These are phyloP conservation scores for Bacidia rubella DNA, from an alignment of 495 filamentous ascomycete species.

Conservation along the genomic window DNA sequence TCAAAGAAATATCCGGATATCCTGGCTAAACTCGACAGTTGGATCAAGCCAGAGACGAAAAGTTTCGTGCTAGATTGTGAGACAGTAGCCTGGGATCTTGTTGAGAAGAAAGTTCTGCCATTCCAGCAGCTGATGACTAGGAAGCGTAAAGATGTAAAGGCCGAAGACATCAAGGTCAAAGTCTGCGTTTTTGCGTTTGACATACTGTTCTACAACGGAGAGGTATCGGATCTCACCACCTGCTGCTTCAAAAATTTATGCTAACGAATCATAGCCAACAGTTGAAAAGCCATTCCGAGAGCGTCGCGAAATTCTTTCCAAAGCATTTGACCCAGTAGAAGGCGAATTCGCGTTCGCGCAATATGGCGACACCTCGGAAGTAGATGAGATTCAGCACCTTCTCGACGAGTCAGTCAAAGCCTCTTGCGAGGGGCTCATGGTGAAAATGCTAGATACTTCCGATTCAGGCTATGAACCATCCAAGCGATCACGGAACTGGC, in stretches of 20 bases:
- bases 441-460: constrained; percentile 91
- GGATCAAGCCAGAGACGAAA: constrained; percentile 79
- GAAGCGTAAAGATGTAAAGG: constrained; percentile 92
- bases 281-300: constrained; percentile 80
- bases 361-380: constrained; percentile 69
- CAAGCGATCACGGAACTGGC: constrained; percentile 92
- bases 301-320: constrained; percentile 60
- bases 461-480: constrained; percentile 91
- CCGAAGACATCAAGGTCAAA: constrained; percentile 93
- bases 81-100: constrained; percentile 92
- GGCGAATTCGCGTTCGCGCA: constrained; percentile 90
- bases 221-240: constrained; percentile 33
- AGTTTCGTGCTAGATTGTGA: constrained; percentile 97
- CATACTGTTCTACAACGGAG: constrained; percentile 82
- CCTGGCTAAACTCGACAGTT: constrained; percentile 67
- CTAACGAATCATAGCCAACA: constrained; percentile 36
- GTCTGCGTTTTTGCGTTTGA: constrained; percentile 98
- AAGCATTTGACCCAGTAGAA: constrained; percentile 61
- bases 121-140: constrained; percentile 98
- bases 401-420: constrained; percentile 90
- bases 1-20: constrained; percentile 98
- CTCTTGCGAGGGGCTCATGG: constrained; percentile 94
- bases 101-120: constrained; percentile 83
- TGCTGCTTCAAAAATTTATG: background rate
- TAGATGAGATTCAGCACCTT: constrained; percentile 84